Conservation (phyloP, 1,284 basidiomycete species). For the Ganoderma lingzhi region DNA sequence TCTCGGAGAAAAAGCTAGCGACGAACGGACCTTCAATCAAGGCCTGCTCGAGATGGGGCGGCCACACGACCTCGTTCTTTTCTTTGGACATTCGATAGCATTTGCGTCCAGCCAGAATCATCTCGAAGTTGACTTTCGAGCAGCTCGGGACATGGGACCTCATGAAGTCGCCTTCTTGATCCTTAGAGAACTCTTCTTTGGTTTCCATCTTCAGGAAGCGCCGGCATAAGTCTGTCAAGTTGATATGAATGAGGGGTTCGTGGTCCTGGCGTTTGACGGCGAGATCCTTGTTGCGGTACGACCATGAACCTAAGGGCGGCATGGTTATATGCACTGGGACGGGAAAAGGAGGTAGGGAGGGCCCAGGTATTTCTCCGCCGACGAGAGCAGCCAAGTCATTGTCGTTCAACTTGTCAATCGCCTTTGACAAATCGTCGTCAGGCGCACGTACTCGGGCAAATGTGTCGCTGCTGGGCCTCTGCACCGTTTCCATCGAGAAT, state of each 20-base stretch:
- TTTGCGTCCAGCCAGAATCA: slow-evolving; percentile 67
- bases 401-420: no score
- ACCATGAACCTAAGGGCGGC: no score
- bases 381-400: no score
- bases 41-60: slow-evolving; percentile 72
- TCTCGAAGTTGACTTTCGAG: slow-evolving; percentile 45
- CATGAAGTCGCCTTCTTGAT: slow-evolving; percentile 38
- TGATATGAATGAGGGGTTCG: slow-evolving; percentile 25
- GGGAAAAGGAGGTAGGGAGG: no score
- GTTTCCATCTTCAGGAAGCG: slow-evolving; percentile 66
- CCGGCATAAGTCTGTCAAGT: slow-evolving; percentile 70
- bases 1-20: background rate
- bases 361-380: no score
- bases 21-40: slow-evolving; percentile 65
- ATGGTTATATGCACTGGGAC: no score
- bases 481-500: no score
- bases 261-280: no score
- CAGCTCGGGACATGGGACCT: slow-evolving; percentile 22
- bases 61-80: slow-evolving; percentile 71
- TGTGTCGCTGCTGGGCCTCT: no score
- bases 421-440: no score
- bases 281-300: no score
- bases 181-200: slow-evolving; percentile 40
- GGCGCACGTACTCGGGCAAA: no score
- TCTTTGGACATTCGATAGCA: slow-evolving; percentile 74